These are phyloP conservation scores for Colletotrichum higginsianum DNA, from an alignment of 2,329 filamentous ascomycete genomes.

Conservation along the genomic window DNA sequence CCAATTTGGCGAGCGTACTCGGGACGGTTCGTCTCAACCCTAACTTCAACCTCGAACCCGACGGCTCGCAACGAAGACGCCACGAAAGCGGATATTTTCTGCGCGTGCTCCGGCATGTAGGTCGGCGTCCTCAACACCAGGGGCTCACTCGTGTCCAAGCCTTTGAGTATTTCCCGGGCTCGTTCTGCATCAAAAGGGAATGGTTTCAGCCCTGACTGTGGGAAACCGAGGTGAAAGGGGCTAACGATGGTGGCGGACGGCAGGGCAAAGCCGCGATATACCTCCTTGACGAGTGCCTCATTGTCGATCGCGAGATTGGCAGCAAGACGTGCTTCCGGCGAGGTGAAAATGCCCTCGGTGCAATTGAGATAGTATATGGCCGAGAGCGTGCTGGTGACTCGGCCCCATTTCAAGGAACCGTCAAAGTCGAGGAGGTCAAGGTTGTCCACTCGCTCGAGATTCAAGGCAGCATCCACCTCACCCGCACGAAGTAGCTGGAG, in stretches of 20 bases:
- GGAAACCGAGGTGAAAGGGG: constrained; percentile 17
- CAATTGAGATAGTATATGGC: constrained; percentile 35
- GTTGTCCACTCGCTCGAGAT: constrained; percentile 19
- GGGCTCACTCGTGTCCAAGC: neutral
- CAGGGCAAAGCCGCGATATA: constrained; percentile 20
- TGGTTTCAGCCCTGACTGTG: neutral
- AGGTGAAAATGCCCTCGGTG: constrained; percentile 18
- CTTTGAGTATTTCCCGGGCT: neutral
- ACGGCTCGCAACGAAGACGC: constrained; percentile 4
- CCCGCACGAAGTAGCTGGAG: neutral
- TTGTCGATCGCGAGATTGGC: constrained; percentile 20
- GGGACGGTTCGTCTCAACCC: constrained; percentile 22
- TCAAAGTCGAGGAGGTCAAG: constrained; percentile 12
- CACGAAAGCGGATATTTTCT: constrained; percentile 25
- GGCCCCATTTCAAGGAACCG: constrained; percentile 14
- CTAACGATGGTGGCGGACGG: constrained; percentile 26
- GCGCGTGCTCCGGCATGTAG: constrained; percentile 32
- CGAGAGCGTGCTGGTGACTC: constrained; percentile 18
- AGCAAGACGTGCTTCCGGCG: constrained; percentile 13
- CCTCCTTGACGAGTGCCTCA: constrained; percentile 13
- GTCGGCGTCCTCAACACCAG: constrained; percentile 8
- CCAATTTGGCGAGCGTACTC: constrained; percentile 30
- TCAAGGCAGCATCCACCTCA: constrained; percentile 23
- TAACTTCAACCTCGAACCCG: constrained; percentile 7
- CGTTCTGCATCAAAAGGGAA: neutral